Percentiles rank a stretch among this genome's conserved stretches.
Evolutionary conservation across 2,329 filamentous ascomycete species (phyloP).

Genomic region (Penicillium sp.): DNA sequence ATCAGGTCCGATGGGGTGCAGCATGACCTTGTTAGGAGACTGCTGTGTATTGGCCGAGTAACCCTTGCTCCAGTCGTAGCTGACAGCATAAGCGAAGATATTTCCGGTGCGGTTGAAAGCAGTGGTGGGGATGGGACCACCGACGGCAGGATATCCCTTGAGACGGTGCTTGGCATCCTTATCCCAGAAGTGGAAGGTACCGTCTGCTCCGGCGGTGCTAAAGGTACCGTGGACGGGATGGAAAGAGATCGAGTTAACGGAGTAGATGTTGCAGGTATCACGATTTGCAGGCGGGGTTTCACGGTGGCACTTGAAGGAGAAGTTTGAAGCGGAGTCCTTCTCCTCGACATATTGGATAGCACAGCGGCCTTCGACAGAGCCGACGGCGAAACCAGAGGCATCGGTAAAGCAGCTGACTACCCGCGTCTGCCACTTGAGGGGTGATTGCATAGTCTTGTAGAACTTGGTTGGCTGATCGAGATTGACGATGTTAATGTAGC

Average conservation of each 20-base stretch:
- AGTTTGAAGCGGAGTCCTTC: conserved; percentile 86
- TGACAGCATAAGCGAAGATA: conserved; percentile 84
- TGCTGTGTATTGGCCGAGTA: conserved; percentile 76
- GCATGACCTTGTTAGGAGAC: conserved; percentile 72
- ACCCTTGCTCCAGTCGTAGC: conserved; percentile 98
- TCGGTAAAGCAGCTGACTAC: conserved; percentile 94
- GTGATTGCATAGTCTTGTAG: conserved; percentile 94
- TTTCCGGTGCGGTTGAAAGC: conserved; percentile 84
- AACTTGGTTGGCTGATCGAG: conserved; percentile 82
- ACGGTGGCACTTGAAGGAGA: conserved; percentile 98
- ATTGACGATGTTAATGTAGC: conserved; percentile 94
- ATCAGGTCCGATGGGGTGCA: conserved; percentile 69
- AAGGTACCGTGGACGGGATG: conserved; percentile 97
- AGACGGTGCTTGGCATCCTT: conserved; percentile 84
- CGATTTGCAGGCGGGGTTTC: conserved; percentile 61
- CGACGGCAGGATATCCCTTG: conserved; percentile 81
- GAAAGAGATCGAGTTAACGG: conserved; percentile 96
- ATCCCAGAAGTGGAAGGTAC: conserved; percentile 78
- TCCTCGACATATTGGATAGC: conserved; percentile 98
- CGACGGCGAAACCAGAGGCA: conserved; percentile 86
- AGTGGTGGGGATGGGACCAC: conserved; percentile 82
- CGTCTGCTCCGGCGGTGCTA: conserved; percentile 90
- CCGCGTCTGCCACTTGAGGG: conserved; percentile 96
- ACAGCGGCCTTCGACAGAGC: conserved; percentile 93
- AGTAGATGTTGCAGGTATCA: conserved; percentile 83